Conservation (phyloP, 176 grass and related monocot genomes). For the Saccharum officinarum region DNA sequence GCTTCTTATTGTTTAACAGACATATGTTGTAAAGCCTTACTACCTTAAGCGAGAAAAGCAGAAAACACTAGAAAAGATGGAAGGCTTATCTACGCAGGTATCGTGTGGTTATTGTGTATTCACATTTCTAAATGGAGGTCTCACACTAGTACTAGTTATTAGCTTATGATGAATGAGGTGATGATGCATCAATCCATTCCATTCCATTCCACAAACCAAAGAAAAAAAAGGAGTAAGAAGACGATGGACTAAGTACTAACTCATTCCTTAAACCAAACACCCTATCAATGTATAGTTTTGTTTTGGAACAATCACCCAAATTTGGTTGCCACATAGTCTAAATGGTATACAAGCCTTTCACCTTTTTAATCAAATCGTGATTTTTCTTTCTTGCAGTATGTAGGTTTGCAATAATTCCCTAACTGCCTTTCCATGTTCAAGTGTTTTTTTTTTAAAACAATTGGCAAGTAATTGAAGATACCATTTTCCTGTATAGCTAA, state of each 20-base stretch:
- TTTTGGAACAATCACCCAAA: constrained; percentile 12
- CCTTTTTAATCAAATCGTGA: neutral
- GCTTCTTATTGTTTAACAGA: constrained; percentile 57
- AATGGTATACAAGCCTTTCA: neutral
- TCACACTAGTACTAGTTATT: neutral
- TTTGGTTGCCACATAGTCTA: constrained; percentile 26
- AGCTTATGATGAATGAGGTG: neutral
- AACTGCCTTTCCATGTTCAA: constrained; percentile 23
- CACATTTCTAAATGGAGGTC: neutral
- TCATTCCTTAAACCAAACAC: neutral
- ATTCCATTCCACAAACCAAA: neutral
- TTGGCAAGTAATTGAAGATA: constrained; percentile 18
- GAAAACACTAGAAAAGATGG: constrained; percentile 75
- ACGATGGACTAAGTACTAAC: neutral
- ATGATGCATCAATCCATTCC: neutral
- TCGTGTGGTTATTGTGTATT: constrained; percentile 25
- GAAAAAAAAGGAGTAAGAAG: neutral
- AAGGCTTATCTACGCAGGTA: constrained; percentile 75
- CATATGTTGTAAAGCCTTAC: constrained; percentile 88
- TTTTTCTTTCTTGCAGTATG: neutral
- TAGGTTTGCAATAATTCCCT: neutral
- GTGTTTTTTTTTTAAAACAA: neutral
- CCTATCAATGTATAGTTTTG: constrained; percentile 20
- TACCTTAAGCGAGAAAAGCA: constrained; percentile 58
- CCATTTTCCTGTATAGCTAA: constrained; percentile 55